Conservation (phyloP, 2,329 filamentous ascomycete species). For the Fusarium sp. region DNA sequence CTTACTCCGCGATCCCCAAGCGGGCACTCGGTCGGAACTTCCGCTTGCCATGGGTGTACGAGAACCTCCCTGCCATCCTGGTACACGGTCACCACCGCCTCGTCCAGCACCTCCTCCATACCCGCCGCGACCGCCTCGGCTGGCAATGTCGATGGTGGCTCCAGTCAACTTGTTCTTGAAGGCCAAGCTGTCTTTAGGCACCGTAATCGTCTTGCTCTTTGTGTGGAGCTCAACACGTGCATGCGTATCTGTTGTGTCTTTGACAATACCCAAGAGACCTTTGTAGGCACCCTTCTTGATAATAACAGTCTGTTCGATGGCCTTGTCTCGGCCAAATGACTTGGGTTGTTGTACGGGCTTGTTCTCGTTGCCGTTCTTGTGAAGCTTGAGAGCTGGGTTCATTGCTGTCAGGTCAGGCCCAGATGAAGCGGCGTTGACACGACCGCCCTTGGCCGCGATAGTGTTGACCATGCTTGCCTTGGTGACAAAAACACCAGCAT, state of each 20-base stretch:
- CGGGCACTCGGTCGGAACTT: conserved; percentile 75
- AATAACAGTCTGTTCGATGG: conserved; percentile 91
- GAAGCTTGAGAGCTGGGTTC: conserved; percentile 87
- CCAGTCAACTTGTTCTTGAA: conserved; percentile 88
- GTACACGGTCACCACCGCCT: conserved; percentile 57
- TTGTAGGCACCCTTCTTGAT: conserved; percentile 91
- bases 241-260: conserved; percentile 86
- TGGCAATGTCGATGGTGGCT: conserved; percentile 76
- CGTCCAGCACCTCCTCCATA: conserved; percentile 54
- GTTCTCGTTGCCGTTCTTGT: conserved; percentile 63
- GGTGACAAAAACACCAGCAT: conserved; percentile 88
- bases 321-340: conserved; percentile 80
- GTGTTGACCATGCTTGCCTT: conserved; percentile 87
- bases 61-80: conserved; percentile 70
- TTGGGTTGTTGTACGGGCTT: conserved; percentile 71
- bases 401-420: conserved; percentile 86
- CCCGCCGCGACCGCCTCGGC: conserved; percentile 58
- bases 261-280: conserved; percentile 92
- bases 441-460: conserved; percentile 91
- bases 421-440: conserved; percentile 67
- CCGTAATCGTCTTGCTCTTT: conserved; percentile 88
- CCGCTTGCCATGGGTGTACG: conserved; percentile 72
- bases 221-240: conserved; percentile 94
- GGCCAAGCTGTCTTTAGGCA: conserved; percentile 81
- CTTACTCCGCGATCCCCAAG: conserved; percentile 77